Base-by-base conservation (phyloP, 495 filamentous ascomycete genomes). In the Margaritispora aquatica region DNA sequence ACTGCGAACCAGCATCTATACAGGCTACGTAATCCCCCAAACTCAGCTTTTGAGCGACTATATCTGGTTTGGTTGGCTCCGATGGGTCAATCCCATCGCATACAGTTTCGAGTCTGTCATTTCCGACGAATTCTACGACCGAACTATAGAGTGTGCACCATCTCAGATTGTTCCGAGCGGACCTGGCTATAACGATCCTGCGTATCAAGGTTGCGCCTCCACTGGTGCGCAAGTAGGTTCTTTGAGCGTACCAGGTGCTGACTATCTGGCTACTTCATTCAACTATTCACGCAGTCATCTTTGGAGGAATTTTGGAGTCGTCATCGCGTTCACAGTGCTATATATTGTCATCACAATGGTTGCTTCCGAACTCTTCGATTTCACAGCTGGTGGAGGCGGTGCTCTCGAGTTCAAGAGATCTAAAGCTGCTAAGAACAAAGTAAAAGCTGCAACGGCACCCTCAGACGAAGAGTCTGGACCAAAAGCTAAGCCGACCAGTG, bases 291-390 rank as follows among this genome's bases (percentile, higher is more conserved):
- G 84, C 1, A 64, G 69, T 15, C 79, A 94, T 64, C 69, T 92
- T 19, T 94, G 89, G 89, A 84, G 88, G 19, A 92, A 94, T 68
- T 90, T 88, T 66, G 88, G 86, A 51, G 85, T 92, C 31, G 55
- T 91, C 36, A 78, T 90, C 41, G 86, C 84, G 17, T 90, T 88
- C 54, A 79, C 75, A 0, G 78, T 87, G 11, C 72, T 88, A 1
- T 92, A 90, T 57, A 79, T 92, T 26, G 49, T 85, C 23, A 74
- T 92, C 36, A 90, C 88, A 0, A 75, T 86, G 47, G 51, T 84
- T 44, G 85, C 80, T 10, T 74, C 80, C 19, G 83, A 86, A 55
- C 56, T 75, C 1, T 79, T 79, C 48, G 77, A 73, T 22, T 84
- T 76, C 55, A 74, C 75, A 31, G 26, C 60, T 8, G 65, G 64